Evolutionary conservation across 2,329 filamentous ascomycete genomes (phyloP), one percentile per base, ranked within the genome.

Genomic region (Triangularia setosa): DNA sequence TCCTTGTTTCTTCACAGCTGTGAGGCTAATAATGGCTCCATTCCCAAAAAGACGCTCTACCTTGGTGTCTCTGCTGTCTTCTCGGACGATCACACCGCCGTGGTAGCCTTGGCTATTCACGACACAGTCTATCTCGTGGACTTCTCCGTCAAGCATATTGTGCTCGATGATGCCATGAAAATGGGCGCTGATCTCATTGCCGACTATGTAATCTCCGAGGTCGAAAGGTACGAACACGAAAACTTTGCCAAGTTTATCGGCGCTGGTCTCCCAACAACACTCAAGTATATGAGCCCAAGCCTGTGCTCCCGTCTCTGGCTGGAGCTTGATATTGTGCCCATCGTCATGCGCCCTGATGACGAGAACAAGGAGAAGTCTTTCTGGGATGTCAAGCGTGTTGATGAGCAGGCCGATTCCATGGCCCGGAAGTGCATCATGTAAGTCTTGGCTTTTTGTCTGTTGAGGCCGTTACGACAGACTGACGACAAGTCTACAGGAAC

Each of bases 401-500:
- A 93, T 70, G 91, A 95, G 73, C 88, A 93, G 74, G 90, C 91
- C 1, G 91, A 94, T 73, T 90, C 89, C 0, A 90, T 93, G 84
- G 89, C 88, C 1, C 83, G 91, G 66, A 93, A 93, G 79, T 92
- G 89, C 74, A 83, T 93, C 67, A 84, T 88, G 88, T 90, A 76
- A 76, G 84, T 77, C 3, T 8, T 53, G 48, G 21, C 44, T 52
- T 24, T 4, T 25, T 1, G 7, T 9, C 9, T 53, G 6, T 2
- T 8, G 44, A 12, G 33, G 52, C n/a, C n/a, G n/a, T n/a, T 40
- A 33, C 14, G 14, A 40, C 35, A 14, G 35, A 2, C 68, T 68
- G 33, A 71, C 65, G 2, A 58, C n/a, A 12, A 9, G 6, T 35
- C 18, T 1, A 21, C 62, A 90, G 87, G 73, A 80, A 88, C 69